Evolutionary conservation across 768 basidiomycete genomes (phyloP), one percentile per base, ranked within the genome.

Genomic region (Auricularia auricula-judae): DNA sequence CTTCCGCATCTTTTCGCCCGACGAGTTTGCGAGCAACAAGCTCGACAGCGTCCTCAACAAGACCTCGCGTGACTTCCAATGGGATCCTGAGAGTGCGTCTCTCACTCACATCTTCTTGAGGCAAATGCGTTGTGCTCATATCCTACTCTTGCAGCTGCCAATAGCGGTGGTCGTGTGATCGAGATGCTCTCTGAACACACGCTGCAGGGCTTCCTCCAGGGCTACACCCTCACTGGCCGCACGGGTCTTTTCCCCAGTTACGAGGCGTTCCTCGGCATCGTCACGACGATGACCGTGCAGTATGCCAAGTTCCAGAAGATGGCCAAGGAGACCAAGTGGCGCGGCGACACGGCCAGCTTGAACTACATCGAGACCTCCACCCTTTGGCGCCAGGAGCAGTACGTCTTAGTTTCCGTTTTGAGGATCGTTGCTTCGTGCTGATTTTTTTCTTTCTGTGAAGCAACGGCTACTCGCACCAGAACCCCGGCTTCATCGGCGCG

Each of bases 131-230:
- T 29, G 29, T 54, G 56, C 62, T 68, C 16, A 61, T 33, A 16
- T 8, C 23, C 2, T 29, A 0, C 29, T 29, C 29, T 29, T 23
- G 56, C 23, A 59, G 56, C 56, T 67, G 85, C 77, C 10, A 78
- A 86, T 66, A 72, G 72, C 44, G 90, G 89, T 47, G 93, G 93
- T 0, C 86, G 92, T 8, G 84, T 95, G 56, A 80, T 93, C 65
- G 93, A 96, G 74, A 93, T 94, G 64, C 84, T 95, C 18, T 91
- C 88, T 5, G 91, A 92, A 71, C 91, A 93, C 70, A 91, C 89
- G 10, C 89, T 89, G 68, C 89, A 93, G 72, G 91, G 88, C 29
- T 93, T 93, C 87, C 78, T 95, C 12, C 91, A 97, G 74, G 93
- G 93, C 2, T 95, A 95, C 74, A 93, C 91, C 4, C 82, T 97